Percentiles rank a stretch among this genome's conserved stretches.
phyloP scores from a whole-genome alignment of 2,329 filamentous ascomycete genomes.

The Hypoxylon sp. region DNA sequence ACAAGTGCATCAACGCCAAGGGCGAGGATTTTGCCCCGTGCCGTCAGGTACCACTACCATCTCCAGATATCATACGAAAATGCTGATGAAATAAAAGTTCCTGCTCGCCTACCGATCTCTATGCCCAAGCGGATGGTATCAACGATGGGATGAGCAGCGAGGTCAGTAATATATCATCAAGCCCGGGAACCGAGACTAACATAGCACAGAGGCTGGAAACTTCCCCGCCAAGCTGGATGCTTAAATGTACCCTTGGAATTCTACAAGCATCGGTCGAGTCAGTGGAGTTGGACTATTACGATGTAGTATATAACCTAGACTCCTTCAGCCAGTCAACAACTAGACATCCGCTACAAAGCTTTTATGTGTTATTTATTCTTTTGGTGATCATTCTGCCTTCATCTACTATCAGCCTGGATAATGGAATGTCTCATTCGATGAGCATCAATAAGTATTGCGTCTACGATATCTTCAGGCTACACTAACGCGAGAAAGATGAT shows the following conservation, averaged over 20 bases:
- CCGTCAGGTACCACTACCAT: slow-evolving; percentile 75
- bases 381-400: slow-evolving; percentile 9
- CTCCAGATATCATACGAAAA: slow-evolving; percentile 35
- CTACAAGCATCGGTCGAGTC: slow-evolving; percentile 14
- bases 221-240: slow-evolving; percentile 73
- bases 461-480: too few species aligned
- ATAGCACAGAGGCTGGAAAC: slow-evolving; percentile 67
- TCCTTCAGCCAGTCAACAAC: slow-evolving; percentile 38
- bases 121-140: slow-evolving; percentile 93
- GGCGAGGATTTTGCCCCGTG: slow-evolving; percentile 98
- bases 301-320: slow-evolving; percentile 44
- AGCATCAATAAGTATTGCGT: too few species aligned
- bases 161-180: slow-evolving; percentile 64
- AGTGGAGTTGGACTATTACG: slow-evolving; percentile 30
- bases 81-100: slow-evolving; percentile 71
- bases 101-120: slow-evolving; percentile 95
- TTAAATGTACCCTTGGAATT: slow-evolving; percentile 48
- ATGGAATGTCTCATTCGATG: too few species aligned
- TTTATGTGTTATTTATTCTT: background rate
- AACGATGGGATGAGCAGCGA: slow-evolving; percentile 97
- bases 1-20: slow-evolving; percentile 99
- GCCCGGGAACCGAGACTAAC: slow-evolving; percentile 41
- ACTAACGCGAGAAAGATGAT: too few species aligned
- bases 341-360: slow-evolving; percentile 34
- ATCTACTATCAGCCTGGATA: background rate